Evolutionary conservation across 805 yeast species (phyloP), one percentile per base, ranked within the genome.

Genomic region (Yamadazyma laniorum): DNA sequence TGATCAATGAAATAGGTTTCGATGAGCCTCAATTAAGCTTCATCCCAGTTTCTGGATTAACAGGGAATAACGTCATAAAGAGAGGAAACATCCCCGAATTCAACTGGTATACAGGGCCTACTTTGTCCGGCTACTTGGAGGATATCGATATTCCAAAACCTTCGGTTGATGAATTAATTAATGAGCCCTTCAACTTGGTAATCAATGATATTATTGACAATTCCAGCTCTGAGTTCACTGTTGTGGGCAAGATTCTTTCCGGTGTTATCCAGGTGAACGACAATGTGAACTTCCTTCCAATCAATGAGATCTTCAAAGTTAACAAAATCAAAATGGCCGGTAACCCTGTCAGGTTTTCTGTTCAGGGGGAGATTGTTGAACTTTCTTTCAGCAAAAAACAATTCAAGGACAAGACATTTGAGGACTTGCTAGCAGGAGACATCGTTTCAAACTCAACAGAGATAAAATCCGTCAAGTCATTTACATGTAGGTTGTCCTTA

Each of bases 191-290:
- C 45, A 61, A 76, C 8, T 66, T 87, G 54, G 72, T 83, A 1
- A 72, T 84, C 3, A 71, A 79, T 40, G 95, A 89, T 49, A 74
- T 82, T 0, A 69, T 64, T 44, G 72, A 76, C 12, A 59, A 56
- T 27, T 65, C 74, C 8, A 65, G 65, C 26, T 70, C 73, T 21
- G 75, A 77, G 43, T 61, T 82, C 19, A 61, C 70, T 1, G 61
- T 85, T 6, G 60, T 72, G 22, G 96, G 95, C 2, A 72, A 87
- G 39, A 68, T 86, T 1, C 73, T 77, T 35, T 64, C 80, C 11
- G 96, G 96, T 2, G 56, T 68, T 4, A 67, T 86, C 25, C 87
- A 84, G 58, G 72, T 76, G 1, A 93, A 90, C 17, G 88, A 87
- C 52, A 68, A 82, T 0, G 65, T 85, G 6, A 55, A 70, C 3